Evolutionary conservation across 768 basidiomycete species (phyloP).

Genomic region (Tulasnella sp.): DNA sequence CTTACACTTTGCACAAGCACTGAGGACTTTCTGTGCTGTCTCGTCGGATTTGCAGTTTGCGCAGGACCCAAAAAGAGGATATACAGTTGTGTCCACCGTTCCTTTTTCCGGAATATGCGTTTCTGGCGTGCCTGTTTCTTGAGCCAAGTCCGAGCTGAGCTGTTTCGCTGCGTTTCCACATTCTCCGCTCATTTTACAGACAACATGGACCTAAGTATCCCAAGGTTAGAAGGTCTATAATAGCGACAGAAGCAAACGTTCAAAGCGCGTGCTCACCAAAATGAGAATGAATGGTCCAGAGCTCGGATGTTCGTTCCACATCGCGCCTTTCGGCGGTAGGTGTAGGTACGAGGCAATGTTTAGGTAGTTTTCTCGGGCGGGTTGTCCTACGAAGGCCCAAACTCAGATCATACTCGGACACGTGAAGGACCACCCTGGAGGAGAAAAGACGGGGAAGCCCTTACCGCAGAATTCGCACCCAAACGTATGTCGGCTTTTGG

Average conservation of each 20-base stretch:
- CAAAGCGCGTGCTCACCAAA: neutral
- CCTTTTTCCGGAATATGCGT: neutral
- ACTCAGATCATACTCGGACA: neutral
- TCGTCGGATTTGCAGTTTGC: neutral
- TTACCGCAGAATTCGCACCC: neutral
- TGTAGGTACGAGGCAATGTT: neutral
- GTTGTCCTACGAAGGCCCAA: neutral
- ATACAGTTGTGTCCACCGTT: neutral
- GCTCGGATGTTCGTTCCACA: neutral
- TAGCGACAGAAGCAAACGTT: neutral
- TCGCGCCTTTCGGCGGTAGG: neutral
- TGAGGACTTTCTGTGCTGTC: neutral
- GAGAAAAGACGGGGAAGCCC: neutral
- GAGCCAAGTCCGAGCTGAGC: neutral
- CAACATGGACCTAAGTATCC: neutral
- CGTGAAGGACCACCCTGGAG: neutral
- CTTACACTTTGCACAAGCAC: neutral
- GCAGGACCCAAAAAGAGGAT: neutral
- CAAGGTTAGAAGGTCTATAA: neutral
- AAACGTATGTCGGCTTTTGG: neutral
- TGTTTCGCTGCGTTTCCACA: neutral
- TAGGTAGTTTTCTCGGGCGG: neutral
- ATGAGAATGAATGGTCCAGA: neutral
- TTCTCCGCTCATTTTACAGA: neutral
- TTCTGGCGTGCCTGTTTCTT: neutral